phyloP scores from a whole-genome alignment of 805 yeast species.

The Cyberlindnera bimundalis region DNA sequence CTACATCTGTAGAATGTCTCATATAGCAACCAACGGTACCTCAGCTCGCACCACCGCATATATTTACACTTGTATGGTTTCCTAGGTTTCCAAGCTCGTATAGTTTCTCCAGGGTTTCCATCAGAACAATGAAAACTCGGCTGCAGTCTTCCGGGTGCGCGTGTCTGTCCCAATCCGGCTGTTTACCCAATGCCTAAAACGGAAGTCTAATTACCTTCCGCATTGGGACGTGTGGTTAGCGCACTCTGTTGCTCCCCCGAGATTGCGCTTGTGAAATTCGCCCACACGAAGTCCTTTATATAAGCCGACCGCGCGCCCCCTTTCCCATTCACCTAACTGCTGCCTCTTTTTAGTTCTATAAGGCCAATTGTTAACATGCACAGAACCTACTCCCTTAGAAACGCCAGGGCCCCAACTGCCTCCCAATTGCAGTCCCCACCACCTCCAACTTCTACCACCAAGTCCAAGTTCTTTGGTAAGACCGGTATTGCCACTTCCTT shows the following conservation, averaged over 20 bases:
- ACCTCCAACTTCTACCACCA: constrained; percentile 75
- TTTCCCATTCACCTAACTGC: too few species aligned
- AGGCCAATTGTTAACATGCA: constrained; percentile 45
- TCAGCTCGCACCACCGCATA: too few species aligned
- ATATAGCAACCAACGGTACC: too few species aligned
- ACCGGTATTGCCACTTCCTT: constrained; percentile 64
- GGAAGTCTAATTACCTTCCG: constrained; percentile 6
- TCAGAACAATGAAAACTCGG: too few species aligned
- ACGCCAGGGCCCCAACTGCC: constrained; percentile 77
- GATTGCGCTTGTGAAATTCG: constrained; percentile 5
- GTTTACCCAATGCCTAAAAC: constrained; percentile 4
- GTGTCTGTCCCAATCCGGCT: constrained; percentile 4
- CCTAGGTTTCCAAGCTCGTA: too few species aligned
- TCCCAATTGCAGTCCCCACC: constrained; percentile 77
- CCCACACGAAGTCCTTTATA: not conserved
- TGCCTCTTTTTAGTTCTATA: not conserved
- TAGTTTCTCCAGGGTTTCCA: too few species aligned
- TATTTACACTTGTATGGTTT: too few species aligned
- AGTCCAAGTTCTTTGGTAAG: constrained; percentile 71
- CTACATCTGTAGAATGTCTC: too few species aligned
- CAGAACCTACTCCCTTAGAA: constrained; percentile 81
- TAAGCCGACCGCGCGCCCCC: not conserved
- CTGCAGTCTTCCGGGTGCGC: constrained; percentile 1
- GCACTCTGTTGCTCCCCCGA: constrained; percentile 1
- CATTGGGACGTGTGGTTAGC: constrained; percentile 1